Base-by-base conservation (phyloP, 768 basidiomycete species). In the Boletus reticulatus region DNA sequence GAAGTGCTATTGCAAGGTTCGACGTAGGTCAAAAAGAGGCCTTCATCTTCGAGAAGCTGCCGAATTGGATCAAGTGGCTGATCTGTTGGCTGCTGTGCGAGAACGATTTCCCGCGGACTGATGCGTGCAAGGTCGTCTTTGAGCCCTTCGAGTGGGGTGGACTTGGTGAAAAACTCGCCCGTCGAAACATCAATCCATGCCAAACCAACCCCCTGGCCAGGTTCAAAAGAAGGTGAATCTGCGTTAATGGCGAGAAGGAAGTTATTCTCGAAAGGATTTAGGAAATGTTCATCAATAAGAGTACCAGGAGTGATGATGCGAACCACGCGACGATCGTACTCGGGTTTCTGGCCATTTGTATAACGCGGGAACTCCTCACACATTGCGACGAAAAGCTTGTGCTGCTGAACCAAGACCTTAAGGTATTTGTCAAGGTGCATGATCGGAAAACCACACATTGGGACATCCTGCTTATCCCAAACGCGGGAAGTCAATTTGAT, bases 151-250 rank as follows among this genome's bases (percentile, higher is more conserved):
- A 78, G 46, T 3, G 76, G 70, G 12, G 82, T 78, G 7, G 71
- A 68, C 60, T 90, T 90, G 12, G 89, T 87, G 70, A 89, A 94
- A 70, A 96, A 92, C 66, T 96, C 94, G 56, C 93, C 92, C 0
- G 94, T 97, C 14, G 95, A 94, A 17, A 97, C 83, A 67, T 98
- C 95, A 24, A 92, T 93, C 88, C 94, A 98, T 7, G 94, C 94
- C 39, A 98, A 75, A 2, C 92, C 92, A n/a, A 84, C 55, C 9
- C 67, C 50, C 27, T 52, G 57, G 38, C 13, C 49, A 8, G 31
- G 16, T 39, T 52, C 45, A 39, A 36, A 55, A 20, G 19, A 22
- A 13, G 41, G 32, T n/a, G 55, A 59, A 13, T 62, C 44, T 34
- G 72, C 36, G 27, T 67, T 73, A 38, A 95, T 76, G 6, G 93